Base-by-base conservation (phyloP, 176 grass and related monocot genomes). In the Stipa capillata region DNA sequence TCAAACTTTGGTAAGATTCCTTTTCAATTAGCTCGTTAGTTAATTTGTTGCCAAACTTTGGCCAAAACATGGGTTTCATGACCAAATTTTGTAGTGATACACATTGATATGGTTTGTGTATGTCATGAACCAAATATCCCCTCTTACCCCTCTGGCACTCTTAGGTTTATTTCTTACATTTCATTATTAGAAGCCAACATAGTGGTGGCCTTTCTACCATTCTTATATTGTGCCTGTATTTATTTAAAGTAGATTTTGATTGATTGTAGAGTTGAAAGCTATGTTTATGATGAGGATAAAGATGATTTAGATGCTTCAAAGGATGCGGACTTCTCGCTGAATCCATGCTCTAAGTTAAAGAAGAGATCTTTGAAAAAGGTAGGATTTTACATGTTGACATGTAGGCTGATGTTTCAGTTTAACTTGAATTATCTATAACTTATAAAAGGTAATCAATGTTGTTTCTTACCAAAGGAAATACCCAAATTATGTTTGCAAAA, bases 291-390 rank as follows among this genome's bases (percentile, higher is more conserved):
- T 59, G 76, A 60, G 34, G 43, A 84, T 76, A 44, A 53, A 33
- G 76, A 36, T 21, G 55, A 14, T 52, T 17, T 10, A 23, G 42
- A 73, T 61, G 25, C 42, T 80, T 59, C 60, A 62, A 54, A 84
- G n/a, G 83, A 82, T 78, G 31, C 18, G 40, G 58, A 86, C 31
- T 82, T 90, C 40, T 78, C 39, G 28, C 37, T 72, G 48, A 6
- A 77, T 50, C 23, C 65, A 51, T 59, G 57, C 58, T 65, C 56
- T 42, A 65, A 25, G 21, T 35, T 35, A 59, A 73, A 77, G 15
- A 78, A 77, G 39, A 72, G 6, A 8, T 20, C 80, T 49, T 17
- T 35, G 62, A 70, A 83, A 74, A 86, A 79, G 84, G 88, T 90
- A 74, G 34, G 1, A 20, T 37, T 79, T 60, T 62, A 47, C 62